phyloP scores from a whole-genome alignment of 2,329 filamentous ascomycete genomes.

The Rutstroemia sp. region DNA sequence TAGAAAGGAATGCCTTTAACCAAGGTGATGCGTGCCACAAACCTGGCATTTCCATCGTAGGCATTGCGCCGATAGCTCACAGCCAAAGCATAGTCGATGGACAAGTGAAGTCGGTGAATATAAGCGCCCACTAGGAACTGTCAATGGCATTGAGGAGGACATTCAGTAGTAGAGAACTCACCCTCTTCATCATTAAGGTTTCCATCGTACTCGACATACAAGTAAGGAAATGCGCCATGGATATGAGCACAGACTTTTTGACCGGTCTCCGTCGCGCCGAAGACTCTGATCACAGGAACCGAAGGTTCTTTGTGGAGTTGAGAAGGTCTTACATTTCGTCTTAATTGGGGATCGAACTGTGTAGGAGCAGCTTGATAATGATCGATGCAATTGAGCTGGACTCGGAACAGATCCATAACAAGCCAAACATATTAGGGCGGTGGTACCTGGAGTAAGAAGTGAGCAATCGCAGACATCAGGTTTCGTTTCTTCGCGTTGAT shows the following conservation, averaged over 20 bases:
- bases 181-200: constrained; percentile 59
- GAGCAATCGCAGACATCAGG: not conserved
- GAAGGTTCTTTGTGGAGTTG: constrained; percentile 58
- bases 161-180: constrained; percentile 33
- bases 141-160: constrained; percentile 10
- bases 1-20: constrained; percentile 95
- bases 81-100: constrained; percentile 84
- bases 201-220: constrained; percentile 83
- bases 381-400: constrained; percentile 93
- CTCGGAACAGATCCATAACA: constrained; percentile 68
- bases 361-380: constrained; percentile 80
- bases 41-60: constrained; percentile 59
- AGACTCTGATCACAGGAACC: constrained; percentile 81
- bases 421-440: constrained; percentile 2
- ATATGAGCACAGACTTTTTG: constrained; percentile 96
- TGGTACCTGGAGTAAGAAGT: not conserved
- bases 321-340: constrained; percentile 52
- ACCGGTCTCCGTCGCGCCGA: constrained; percentile 87
- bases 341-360: constrained; percentile 71
- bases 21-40: constrained; percentile 83
- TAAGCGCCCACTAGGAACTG: constrained; percentile 57
- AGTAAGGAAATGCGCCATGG: constrained; percentile 90
- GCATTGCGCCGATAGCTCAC: constrained; percentile 75
- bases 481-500: constrained; percentile 1
- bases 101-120: constrained; percentile 70